Conservation (phyloP, 768 basidiomycete genomes). For the Suillus lakei region DNA sequence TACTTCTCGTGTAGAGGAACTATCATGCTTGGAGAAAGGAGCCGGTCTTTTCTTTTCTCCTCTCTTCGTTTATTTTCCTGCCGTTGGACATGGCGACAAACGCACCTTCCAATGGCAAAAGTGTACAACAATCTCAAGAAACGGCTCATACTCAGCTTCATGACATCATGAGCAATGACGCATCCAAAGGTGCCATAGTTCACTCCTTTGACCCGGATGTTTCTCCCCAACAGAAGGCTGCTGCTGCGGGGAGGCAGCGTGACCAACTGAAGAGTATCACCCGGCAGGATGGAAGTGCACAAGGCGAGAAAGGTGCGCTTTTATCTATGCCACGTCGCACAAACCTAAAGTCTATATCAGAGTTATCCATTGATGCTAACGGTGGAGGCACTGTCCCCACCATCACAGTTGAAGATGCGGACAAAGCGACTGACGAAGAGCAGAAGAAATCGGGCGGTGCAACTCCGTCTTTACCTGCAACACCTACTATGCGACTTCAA, state of each 20-base stretch:
- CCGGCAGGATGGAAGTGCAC: slow-evolving; percentile 18
- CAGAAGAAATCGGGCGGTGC: slow-evolving; percentile 20
- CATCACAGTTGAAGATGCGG: slow-evolving; percentile 68
- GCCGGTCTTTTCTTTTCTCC: slow-evolving; percentile 18
- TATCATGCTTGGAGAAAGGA: too few species aligned
- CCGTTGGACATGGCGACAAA: slow-evolving; percentile 42
- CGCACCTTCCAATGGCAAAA: slow-evolving; percentile 22
- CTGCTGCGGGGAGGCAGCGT: slow-evolving; percentile 56
- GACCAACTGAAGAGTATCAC: slow-evolving; percentile 53
- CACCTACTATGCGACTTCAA: slow-evolving; percentile 89
- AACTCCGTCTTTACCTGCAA: slow-evolving; percentile 55
- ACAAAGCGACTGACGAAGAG: slow-evolving; percentile 32
- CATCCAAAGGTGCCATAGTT: slow-evolving; percentile 53
- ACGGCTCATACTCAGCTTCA: slow-evolving; percentile 44
- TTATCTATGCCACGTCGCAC: slow-evolving; percentile 15
- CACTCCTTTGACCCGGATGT: slow-evolving; percentile 82
- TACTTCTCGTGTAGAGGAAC: too few species aligned
- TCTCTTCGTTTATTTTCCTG: slow-evolving; percentile 15
- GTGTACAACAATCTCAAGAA: slow-evolving; percentile 29
- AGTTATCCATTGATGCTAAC: slow-evolving; percentile 51
- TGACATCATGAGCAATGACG: slow-evolving; percentile 49
- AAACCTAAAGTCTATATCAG: slow-evolving; percentile 31
- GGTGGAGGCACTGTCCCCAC: slow-evolving; percentile 62
- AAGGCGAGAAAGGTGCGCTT: slow-evolving; percentile 37
- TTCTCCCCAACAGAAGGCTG: slow-evolving; percentile 74